Evolutionary conservation across 2,329 filamentous ascomycete genomes (phyloP).

Genomic region (Ascochyta viciae-villosae): DNA sequence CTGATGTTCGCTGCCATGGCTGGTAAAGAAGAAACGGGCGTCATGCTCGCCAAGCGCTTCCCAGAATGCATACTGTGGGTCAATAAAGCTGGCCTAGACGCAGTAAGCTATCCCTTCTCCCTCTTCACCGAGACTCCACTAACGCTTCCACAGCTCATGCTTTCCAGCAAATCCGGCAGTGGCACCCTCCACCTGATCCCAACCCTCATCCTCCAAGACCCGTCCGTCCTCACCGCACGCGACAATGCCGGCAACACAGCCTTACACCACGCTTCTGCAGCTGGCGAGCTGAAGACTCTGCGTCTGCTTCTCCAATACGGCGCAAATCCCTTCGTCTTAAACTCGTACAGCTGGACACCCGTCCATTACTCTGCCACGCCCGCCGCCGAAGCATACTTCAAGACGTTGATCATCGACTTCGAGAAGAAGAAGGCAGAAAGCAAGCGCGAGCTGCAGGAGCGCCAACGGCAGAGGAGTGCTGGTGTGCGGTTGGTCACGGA

Average conservation of each 20-base stretch:
- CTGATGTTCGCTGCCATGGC: slow-evolving; percentile 77
- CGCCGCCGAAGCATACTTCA: slow-evolving; percentile 84
- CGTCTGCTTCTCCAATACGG: slow-evolving; percentile 80
- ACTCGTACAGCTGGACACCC: slow-evolving; percentile 81
- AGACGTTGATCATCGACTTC: slow-evolving; percentile 74
- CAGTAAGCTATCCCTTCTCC: slow-evolving; percentile 54
- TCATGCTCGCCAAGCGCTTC: slow-evolving; percentile 71
- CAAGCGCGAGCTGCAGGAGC: slow-evolving; percentile 39
- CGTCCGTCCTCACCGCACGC: slow-evolving; percentile 42
- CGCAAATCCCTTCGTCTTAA: slow-evolving; percentile 74
- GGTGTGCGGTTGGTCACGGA: slow-evolving; percentile 48
- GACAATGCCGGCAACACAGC: slow-evolving; percentile 85
- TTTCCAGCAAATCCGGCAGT: slow-evolving; percentile 46
- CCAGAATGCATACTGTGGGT: slow-evolving; percentile 68
- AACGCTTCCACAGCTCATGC: slow-evolving; percentile 46
- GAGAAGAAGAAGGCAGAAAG: slow-evolving; percentile 65
- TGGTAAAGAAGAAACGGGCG: slow-evolving; percentile 76
- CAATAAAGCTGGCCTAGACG: slow-evolving; percentile 74
- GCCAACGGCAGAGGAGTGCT: slow-evolving; percentile 40
- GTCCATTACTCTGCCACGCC: slow-evolving; percentile 83
- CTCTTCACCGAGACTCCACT: not conserved
- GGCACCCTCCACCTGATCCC: slow-evolving; percentile 55
- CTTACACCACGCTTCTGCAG: slow-evolving; percentile 83
- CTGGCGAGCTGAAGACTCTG: slow-evolving; percentile 79
- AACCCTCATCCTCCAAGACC: slow-evolving; percentile 42